A percentile compares a stretch with the other conserved stretches of the same genome.
Conservation (phyloP, 345 rosid genomes). For the Citrus cavaleriei region DNA sequence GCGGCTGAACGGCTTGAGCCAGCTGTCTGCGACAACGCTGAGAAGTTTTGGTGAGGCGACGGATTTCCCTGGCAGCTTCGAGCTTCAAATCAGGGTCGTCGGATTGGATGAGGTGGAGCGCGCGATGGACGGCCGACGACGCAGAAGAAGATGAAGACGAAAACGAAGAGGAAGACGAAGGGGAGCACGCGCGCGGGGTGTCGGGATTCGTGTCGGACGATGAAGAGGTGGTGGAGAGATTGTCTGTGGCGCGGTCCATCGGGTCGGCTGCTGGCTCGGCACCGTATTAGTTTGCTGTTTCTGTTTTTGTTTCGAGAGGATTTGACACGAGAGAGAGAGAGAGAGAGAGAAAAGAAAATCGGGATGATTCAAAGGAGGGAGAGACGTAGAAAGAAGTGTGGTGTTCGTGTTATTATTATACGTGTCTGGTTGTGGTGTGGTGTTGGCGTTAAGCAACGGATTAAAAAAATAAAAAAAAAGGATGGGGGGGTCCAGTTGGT, state of each 20-base stretch:
- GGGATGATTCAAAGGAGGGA: not conserved
- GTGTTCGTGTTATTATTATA: not conserved
- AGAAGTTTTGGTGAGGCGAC: constrained; percentile 87
- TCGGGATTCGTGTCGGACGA: constrained; percentile 39
- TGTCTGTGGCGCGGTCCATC: constrained; percentile 34
- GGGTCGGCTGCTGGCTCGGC: not conserved
- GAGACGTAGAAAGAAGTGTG: constrained; percentile 4
- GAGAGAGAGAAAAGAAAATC: not conserved
- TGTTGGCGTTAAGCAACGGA: constrained; percentile 66
- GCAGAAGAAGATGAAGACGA: constrained; percentile 32
- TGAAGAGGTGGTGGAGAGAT: constrained; percentile 34
- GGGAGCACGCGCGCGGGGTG: constrained; percentile 40
- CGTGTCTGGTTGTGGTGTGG: constrained; percentile 1
- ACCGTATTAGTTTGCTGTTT: not conserved
- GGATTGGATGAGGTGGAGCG: constrained; percentile 50
- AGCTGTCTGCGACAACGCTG: constrained; percentile 83
- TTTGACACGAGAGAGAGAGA: not conserved
- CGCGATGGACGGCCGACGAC: constrained; percentile 44
- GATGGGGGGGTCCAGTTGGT: not conserved
- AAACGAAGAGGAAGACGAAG: constrained; percentile 26
- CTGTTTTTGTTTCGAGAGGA: too few relatives aligned
- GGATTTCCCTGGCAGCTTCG: constrained; percentile 82
- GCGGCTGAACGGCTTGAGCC: constrained; percentile 59
- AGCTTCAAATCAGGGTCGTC: constrained; percentile 53
- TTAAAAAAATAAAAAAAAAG: not conserved